Percentiles rank a stretch among this genome's conserved stretches.
Conservation (phyloP, 306 rosid species). For the Fagus crenata region DNA sequence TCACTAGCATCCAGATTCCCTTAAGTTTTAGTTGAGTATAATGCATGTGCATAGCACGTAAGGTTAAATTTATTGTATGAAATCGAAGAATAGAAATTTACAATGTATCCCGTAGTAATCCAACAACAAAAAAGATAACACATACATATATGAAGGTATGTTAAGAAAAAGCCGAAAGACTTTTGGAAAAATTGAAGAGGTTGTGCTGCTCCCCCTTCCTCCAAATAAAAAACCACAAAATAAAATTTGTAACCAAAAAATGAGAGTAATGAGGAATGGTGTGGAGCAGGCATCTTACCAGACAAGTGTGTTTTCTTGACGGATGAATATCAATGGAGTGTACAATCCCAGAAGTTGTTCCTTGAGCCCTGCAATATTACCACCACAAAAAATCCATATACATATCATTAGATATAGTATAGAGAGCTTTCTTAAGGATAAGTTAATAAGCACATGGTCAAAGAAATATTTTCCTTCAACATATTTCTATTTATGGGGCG, state of each 20-base stretch:
- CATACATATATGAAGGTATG: no score
- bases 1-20: conserved; percentile 1
- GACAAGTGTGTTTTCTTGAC: conserved; percentile 86
- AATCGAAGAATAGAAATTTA: no score
- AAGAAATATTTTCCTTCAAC: not conserved
- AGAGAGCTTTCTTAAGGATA: not conserved
- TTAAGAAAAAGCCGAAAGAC: not conserved
- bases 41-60: no score
- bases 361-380: conserved; percentile 63
- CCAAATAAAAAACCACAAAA: no score
- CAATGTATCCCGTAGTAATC: no score
- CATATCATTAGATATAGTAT: not conserved
- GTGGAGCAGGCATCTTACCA: conserved; percentile 46
- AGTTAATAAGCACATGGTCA: not conserved
- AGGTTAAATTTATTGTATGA: no score
- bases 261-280: conserved; percentile 8
- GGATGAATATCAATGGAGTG: conserved; percentile 91
- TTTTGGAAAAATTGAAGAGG: not conserved
- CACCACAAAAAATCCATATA: conserved; percentile 17
- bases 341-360: conserved; percentile 66
- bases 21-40: not conserved
- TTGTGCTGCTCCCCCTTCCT: not conserved
- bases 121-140: no score
- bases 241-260: not conserved
- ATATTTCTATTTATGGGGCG: not conserved